Evolutionary conservation across 305 asterid genomes (phyloP).

Genomic region (Solanum hybrid): DNA sequence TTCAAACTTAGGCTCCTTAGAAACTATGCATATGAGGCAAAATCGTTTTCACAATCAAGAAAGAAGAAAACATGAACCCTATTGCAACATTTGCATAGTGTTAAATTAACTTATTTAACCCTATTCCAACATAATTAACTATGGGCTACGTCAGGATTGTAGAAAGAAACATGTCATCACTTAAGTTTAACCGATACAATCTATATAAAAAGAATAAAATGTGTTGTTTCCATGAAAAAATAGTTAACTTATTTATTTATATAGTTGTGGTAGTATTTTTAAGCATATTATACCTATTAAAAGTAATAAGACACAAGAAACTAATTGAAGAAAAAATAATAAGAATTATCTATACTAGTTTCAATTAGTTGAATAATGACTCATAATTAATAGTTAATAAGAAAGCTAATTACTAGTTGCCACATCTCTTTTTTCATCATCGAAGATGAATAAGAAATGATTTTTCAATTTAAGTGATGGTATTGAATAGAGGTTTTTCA

Average conservation of each 20-base stretch:
- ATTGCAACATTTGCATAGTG: no score
- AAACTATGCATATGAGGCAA: no score
- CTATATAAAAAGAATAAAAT: no score
- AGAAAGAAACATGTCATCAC: no score
- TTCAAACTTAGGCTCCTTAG: no score
- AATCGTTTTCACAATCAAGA: no score
- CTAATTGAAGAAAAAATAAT: background rate
- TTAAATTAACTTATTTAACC: background rate
- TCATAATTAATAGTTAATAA: no score
- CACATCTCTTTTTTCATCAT: background rate
- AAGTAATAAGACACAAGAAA: background rate
- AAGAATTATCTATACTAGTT: background rate
- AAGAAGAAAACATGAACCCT: no score
- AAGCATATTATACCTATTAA: background rate
- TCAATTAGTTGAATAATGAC: background rate
- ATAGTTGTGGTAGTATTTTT: background rate
- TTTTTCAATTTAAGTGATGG: background rate
- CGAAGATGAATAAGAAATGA: background rate
- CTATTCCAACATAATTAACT: background rate
- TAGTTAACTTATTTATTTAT: no score
- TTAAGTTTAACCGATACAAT: no score
- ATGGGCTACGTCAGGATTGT: background rate
- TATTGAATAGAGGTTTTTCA: no score
- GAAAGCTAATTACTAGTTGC: background rate
- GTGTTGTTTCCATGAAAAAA: no score